These are phyloP conservation scores for Apiospora sp. DNA, from an alignment of 2,329 filamentous ascomycete genomes.

Conservation along the genomic window DNA sequence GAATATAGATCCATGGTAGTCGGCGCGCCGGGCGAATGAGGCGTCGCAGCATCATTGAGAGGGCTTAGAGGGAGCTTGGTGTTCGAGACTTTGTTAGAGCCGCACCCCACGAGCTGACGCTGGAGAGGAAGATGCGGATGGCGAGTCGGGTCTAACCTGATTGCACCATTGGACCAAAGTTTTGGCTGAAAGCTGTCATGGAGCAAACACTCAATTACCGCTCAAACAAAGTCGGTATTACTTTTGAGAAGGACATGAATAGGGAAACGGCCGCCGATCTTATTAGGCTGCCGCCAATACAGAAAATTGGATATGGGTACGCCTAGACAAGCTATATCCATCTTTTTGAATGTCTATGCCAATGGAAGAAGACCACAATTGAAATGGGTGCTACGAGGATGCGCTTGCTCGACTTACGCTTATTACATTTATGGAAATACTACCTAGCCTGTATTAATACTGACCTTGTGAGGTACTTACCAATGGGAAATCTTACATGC, in stretches of 20 bases:
- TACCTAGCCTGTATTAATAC: background rate
- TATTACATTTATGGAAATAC: background rate
- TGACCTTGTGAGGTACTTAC: background rate
- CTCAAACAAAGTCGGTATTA: background rate
- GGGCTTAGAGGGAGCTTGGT: background rate
- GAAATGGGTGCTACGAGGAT: background rate
- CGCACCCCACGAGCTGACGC: slow-evolving; percentile 16
- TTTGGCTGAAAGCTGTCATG: background rate
- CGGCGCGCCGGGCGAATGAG: slow-evolving; percentile 43
- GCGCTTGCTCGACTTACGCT: background rate
- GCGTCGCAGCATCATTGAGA: slow-evolving; percentile 37
- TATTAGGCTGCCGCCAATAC: background rate
- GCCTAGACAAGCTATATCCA: background rate
- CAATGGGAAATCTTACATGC: background rate
- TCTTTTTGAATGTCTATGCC: background rate
- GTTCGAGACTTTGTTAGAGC: background rate
- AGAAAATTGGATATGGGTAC: slow-evolving; percentile 11
- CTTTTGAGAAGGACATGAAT: background rate
- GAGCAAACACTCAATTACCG: background rate
- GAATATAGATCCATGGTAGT: slow-evolving; percentile 40
- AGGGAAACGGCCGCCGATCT: background rate
- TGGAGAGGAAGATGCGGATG: slow-evolving; percentile 2
- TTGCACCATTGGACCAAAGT: slow-evolving; percentile 7
- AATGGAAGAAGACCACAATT: background rate
- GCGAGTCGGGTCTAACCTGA: background rate